These are phyloP conservation scores for Suillus subluteus DNA, from an alignment of 768 basidiomycete genomes.

Conservation along the genomic window DNA sequence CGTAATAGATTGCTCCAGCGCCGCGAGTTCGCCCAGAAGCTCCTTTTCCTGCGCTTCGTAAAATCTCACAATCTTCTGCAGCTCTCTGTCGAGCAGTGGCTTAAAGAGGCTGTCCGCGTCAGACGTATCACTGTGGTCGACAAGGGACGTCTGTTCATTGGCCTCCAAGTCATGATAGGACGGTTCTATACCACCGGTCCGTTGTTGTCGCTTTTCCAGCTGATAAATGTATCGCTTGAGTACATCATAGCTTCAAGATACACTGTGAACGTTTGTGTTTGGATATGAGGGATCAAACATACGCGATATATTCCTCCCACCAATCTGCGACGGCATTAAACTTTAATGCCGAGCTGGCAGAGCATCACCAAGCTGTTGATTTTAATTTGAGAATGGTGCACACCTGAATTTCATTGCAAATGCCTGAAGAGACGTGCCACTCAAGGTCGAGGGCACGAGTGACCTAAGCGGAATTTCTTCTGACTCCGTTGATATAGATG, in stretches of 20 bases:
- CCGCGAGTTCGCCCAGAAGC: conserved; percentile 59
- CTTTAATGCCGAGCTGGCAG: conserved; percentile 73
- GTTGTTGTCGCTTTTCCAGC: conserved; percentile 74
- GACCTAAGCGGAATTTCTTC: conserved; percentile 33
- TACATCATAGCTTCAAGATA: conserved; percentile 67
- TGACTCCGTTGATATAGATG: conserved; percentile 9
- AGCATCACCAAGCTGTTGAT: not conserved
- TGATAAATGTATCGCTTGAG: conserved; percentile 87
- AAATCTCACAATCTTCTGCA: conserved; percentile 79
- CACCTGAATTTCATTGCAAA: conserved; percentile 42
- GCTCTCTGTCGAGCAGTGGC: conserved; percentile 79
- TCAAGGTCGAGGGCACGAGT: conserved; percentile 4
- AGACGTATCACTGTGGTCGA: conserved; percentile 41
- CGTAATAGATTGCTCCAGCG: conserved; percentile 58
- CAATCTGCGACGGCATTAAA: conserved; percentile 92
- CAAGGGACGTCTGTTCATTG: conserved; percentile 60
- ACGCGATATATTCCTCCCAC: conserved; percentile 93
- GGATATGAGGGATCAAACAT: conserved; percentile 33
- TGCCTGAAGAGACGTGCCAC: conserved; percentile 7
- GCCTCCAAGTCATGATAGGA: conserved; percentile 62
- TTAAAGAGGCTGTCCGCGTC: conserved; percentile 64
- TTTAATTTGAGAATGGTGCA: not conserved
- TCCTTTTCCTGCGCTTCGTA: conserved; percentile 80
- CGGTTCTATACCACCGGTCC: conserved; percentile 42
- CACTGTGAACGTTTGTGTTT: not conserved